Conservation (phyloP, 2,329 filamentous ascomycete genomes). For the Metarhizium brunneum region DNA sequence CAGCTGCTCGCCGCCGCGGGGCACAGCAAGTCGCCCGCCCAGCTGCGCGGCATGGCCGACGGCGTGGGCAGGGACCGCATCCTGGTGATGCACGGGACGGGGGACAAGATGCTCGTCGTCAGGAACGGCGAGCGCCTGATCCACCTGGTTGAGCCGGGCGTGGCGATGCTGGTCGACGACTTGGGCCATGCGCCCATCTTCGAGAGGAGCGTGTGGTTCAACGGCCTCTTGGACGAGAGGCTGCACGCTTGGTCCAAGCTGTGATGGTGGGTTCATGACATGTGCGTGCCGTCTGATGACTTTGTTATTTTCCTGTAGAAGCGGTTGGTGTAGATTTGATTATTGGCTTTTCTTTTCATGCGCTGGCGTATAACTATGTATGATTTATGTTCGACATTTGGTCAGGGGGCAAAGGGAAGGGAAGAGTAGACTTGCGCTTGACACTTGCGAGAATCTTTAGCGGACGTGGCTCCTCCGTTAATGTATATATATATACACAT, state of each 20-base stretch:
- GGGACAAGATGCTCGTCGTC: constrained; percentile 69
- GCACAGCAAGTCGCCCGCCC: constrained; percentile 63
- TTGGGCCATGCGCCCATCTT: constrained; percentile 68
- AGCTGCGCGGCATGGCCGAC: constrained; percentile 57
- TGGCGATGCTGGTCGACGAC: constrained; percentile 54
- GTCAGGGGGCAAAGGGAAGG: too few species aligned
- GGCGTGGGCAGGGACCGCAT: constrained; percentile 65
- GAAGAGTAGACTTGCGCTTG: too few species aligned
- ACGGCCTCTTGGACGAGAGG: constrained; percentile 48
- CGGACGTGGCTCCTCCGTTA: too few species aligned
- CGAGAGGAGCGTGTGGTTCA: constrained; percentile 63
- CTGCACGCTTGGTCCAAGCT: constrained; percentile 44
- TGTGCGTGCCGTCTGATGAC: too few species aligned
- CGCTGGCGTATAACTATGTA: too few species aligned
- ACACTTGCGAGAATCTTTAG: too few species aligned
- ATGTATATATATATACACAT: too few species aligned
- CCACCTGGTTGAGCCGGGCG: constrained; percentile 51
- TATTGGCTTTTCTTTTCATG: too few species aligned
- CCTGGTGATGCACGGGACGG: constrained; percentile 65
- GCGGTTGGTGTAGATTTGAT: too few species aligned
- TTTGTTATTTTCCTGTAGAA: too few species aligned
- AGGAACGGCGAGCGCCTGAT: constrained; percentile 62
- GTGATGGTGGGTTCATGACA: not conserved
- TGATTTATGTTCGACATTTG: too few species aligned
- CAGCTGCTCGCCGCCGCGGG: constrained; percentile 73